Percentiles rank a stretch among this genome's conserved stretches.
phyloP scores from a whole-genome alignment of 1,284 basidiomycete genomes.

The Sporisorium graminicola region DNA sequence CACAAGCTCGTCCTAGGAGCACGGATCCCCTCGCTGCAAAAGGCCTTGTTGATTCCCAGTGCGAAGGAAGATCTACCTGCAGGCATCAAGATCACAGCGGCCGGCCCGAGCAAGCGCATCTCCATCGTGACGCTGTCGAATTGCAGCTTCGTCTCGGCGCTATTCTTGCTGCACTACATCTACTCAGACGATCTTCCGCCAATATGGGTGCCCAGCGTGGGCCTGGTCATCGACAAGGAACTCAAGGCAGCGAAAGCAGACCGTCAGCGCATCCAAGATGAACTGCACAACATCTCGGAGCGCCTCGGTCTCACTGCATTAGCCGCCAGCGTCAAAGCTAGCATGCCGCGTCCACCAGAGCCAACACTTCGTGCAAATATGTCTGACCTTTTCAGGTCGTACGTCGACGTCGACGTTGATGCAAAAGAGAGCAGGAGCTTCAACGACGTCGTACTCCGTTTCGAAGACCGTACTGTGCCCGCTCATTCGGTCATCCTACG shows the following conservation, averaged over 20 bases:
- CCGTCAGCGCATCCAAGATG: slow-evolving; percentile 74
- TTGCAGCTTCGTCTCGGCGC: slow-evolving; percentile 77
- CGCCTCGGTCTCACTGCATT: slow-evolving; percentile 73
- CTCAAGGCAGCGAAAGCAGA: slow-evolving; percentile 76
- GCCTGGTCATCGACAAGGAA: slow-evolving; percentile 72
- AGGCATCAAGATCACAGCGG: slow-evolving; percentile 32
- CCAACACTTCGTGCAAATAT: slow-evolving; percentile 75
- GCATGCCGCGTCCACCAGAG: slow-evolving; percentile 69
- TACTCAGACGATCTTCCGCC: slow-evolving; percentile 87
- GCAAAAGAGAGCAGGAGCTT: slow-evolving; percentile 25
- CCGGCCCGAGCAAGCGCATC: slow-evolving; percentile 12
- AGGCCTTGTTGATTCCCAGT: slow-evolving; percentile 26
- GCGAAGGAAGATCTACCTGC: slow-evolving; percentile 19
- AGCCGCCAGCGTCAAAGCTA: slow-evolving; percentile 69
- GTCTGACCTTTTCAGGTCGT: slow-evolving; percentile 71
- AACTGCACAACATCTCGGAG: slow-evolving; percentile 74
- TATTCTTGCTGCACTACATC: slow-evolving; percentile 85
- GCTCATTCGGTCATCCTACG: slow-evolving; percentile 83
- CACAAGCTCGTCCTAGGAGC: slow-evolving; percentile 79
- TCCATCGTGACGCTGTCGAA: slow-evolving; percentile 67
- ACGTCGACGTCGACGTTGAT: slow-evolving; percentile 28
- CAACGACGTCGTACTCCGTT: slow-evolving; percentile 81
- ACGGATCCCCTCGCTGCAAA: slow-evolving; percentile 74
- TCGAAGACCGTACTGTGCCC: slow-evolving; percentile 79
- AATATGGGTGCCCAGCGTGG: slow-evolving; percentile 85